phyloP scores from a whole-genome alignment of 192 early-diverging fungal genomes.

The Entrophospora sp. region DNA sequence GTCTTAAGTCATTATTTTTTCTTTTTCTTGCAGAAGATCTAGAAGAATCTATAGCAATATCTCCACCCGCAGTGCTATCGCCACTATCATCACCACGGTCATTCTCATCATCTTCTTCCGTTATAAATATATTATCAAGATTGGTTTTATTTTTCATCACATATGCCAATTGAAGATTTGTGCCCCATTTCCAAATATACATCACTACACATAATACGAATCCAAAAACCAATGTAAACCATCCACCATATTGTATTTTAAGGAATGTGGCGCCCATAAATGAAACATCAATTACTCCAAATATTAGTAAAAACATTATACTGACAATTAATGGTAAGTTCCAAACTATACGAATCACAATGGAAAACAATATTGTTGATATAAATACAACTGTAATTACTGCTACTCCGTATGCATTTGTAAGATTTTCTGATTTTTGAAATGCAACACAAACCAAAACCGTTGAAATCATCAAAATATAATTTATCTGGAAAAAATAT shows the following conservation, averaged over 20 bases:
- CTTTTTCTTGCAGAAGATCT: background rate
- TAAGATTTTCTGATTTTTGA: conserved; percentile 26
- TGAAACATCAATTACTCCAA: conserved; percentile 21
- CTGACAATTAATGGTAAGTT: conserved; percentile 12
- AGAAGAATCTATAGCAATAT: background rate
- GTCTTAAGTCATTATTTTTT: no score
- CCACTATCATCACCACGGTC: no score
- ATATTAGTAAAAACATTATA: conserved; percentile 17
- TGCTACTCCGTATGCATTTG: conserved; percentile 37
- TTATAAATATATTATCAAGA: conserved; percentile 8
- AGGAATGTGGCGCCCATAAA: conserved; percentile 17
- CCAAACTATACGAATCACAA: conserved; percentile 17
- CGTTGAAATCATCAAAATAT: conserved; percentile 30
- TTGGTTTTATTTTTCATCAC: background rate
- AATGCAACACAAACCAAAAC: conserved; percentile 34
- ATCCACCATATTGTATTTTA: conserved; percentile 22
- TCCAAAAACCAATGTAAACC: conserved; percentile 18
- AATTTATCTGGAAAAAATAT: conserved; percentile 29
- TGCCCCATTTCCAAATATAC: conserved; percentile 22
- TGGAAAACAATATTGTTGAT: background rate
- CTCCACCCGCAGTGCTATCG: background rate
- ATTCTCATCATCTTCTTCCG: background rate
- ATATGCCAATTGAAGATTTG: background rate
- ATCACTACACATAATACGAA: background rate
- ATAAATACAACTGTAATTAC: conserved; percentile 4